Evolutionary conservation across 1,284 basidiomycete genomes (phyloP).

Genomic region (Ceratobasidium theobromae): DNA sequence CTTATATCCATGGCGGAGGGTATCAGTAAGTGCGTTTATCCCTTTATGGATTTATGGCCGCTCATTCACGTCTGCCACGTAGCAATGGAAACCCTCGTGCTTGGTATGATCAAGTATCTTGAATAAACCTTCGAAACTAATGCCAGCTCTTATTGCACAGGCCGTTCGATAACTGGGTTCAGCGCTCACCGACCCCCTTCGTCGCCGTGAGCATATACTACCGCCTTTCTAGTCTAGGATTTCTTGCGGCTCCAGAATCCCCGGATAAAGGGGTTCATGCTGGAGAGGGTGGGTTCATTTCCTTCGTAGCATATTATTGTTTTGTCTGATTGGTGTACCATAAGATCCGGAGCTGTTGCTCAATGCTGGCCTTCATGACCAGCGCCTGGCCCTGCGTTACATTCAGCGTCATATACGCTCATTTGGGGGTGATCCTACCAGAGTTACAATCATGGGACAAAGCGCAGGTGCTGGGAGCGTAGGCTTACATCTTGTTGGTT

Average conservation of each 20-base stretch:
- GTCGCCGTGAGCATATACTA: constrained; percentile 34
- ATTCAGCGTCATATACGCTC: constrained; percentile 39
- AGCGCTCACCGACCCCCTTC: constrained; percentile 44
- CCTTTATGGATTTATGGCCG: constrained; percentile 25
- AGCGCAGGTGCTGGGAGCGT: constrained; percentile 33
- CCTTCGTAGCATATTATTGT: neutral
- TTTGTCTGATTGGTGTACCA: neutral
- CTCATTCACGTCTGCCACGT: neutral
- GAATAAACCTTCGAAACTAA: neutral
- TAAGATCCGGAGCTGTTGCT: constrained; percentile 39
- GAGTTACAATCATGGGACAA: constrained; percentile 36
- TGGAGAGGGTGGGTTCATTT: constrained; percentile 38
- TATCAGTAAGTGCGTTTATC: constrained; percentile 49
- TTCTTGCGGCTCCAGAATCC: constrained; percentile 41
- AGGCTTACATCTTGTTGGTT: constrained; percentile 22
- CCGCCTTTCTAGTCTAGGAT: constrained; percentile 30
- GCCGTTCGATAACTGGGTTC: constrained; percentile 49
- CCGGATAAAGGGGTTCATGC: constrained; percentile 41
- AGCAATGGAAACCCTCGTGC: constrained; percentile 11
- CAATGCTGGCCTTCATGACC: constrained; percentile 64
- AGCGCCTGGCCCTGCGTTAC: constrained; percentile 47
- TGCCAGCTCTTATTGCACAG: constrained; percentile 51
- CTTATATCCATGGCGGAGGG: constrained; percentile 55
- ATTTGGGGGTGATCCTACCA: constrained; percentile 41
- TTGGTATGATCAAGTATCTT: neutral